A percentile compares a stretch with the other conserved stretches of the same genome.
phyloP scores from a whole-genome alignment of 176 grass and related monocot species.

The Oryza australiensis region DNA sequence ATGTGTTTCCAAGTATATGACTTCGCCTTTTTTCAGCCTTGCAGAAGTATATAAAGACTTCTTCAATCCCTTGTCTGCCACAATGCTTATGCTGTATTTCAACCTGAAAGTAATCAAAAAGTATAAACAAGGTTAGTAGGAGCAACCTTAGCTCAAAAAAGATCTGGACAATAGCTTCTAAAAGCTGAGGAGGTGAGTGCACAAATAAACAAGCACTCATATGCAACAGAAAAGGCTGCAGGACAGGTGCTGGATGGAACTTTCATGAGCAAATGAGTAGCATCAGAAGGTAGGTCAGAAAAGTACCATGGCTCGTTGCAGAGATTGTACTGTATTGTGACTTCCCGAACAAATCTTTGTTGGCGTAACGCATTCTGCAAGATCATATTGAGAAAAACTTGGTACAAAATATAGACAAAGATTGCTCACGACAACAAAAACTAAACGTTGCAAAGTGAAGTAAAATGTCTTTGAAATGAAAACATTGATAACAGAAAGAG shows the following conservation, averaged over 20 bases:
- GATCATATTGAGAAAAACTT: slow-evolving; percentile 22
- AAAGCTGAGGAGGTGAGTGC: neutral
- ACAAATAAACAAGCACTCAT: neutral
- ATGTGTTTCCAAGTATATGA: slow-evolving; percentile 94
- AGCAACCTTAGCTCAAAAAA: slow-evolving; percentile 16
- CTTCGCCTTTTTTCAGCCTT: slow-evolving; percentile 94
- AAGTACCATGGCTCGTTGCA: slow-evolving; percentile 95
- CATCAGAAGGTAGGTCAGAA: slow-evolving; percentile 6
- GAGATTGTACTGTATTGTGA: slow-evolving; percentile 94
- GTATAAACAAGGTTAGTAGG: neutral
- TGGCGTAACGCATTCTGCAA: slow-evolving; percentile 91
- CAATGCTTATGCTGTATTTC: slow-evolving; percentile 95
- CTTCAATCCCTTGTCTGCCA: slow-evolving; percentile 95
- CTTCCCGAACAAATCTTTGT: slow-evolving; percentile 90
- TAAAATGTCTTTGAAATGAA: neutral
- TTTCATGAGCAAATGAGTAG: neutral
- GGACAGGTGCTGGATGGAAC: neutral
- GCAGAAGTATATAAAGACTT: slow-evolving; percentile 86
- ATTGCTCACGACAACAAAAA: slow-evolving; percentile 14
- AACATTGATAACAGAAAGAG: neutral
- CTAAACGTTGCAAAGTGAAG: neutral
- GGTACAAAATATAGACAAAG: slow-evolving; percentile 4
- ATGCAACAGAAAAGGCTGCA: neutral
- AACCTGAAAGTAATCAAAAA: slow-evolving; percentile 51
- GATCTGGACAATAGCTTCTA: neutral